Conservation (phyloP, 768 basidiomycete genomes). For the Xanthoconium purpureum region DNA sequence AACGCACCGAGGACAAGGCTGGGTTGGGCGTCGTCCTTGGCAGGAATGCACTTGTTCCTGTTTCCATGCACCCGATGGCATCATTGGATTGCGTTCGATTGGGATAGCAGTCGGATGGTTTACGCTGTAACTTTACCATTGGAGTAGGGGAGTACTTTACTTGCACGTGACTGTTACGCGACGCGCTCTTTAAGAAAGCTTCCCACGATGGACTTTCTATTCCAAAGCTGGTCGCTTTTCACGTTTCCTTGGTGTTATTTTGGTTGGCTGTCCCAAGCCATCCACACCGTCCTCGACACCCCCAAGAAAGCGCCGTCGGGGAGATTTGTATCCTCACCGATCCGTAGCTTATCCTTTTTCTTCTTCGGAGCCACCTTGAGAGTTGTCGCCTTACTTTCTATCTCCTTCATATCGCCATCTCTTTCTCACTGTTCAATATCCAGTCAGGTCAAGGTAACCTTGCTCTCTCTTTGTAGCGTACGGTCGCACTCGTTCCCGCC, state of each 20-base stretch:
- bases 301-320: slow-evolving; percentile 13
- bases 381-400: slow-evolving; percentile 17
- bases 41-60: neutral
- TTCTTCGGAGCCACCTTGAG: slow-evolving; percentile 23
- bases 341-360: slow-evolving; percentile 15
- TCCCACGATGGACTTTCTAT: slow-evolving; percentile 29
- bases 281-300: slow-evolving; percentile 14
- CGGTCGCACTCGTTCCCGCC: neutral
- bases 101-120: neutral
- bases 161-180: slow-evolving; percentile 38
- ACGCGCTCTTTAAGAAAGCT: slow-evolving; percentile 36
- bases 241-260: slow-evolving; percentile 25
- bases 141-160: slow-evolving; percentile 18
- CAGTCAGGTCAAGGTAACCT: slow-evolving; percentile 22
- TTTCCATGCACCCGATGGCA: neutral
- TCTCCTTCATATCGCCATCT: slow-evolving; percentile 28
- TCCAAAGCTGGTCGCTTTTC: slow-evolving; percentile 27
- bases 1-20: slow-evolving; percentile 4
- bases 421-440: slow-evolving; percentile 12
- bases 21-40: too few species aligned
- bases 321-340: slow-evolving; percentile 11
- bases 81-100: neutral
- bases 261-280: slow-evolving; percentile 12
- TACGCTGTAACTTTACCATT: neutral
- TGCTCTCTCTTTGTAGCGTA: neutral